phyloP scores from a whole-genome alignment of 2,329 filamentous ascomycete species.

The Neospermospora avenae region DNA sequence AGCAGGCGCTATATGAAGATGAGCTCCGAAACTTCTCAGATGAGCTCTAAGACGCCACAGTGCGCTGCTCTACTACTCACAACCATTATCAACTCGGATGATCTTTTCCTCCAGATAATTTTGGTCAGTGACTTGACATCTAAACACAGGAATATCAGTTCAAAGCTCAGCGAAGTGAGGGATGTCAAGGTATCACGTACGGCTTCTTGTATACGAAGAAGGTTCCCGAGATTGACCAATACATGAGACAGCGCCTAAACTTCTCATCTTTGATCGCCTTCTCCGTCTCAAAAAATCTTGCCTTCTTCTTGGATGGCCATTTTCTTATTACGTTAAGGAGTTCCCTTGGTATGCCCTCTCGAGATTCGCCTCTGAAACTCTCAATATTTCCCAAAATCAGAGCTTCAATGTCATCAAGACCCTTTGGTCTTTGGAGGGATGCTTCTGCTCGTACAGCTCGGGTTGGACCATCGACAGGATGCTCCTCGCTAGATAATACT shows the following conservation, averaged over 20 bases:
- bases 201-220: neutral
- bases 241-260: neutral
- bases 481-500: neutral
- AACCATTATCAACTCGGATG: conserved; percentile 6
- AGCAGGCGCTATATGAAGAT: neutral
- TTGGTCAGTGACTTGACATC: neutral
- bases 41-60: too few relatives aligned
- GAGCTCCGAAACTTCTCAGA: too few relatives aligned
- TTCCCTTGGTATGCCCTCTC: neutral
- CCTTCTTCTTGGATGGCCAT: neutral
- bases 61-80: neutral
- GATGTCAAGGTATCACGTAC: neutral
- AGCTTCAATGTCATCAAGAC: neutral
- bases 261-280: neutral
- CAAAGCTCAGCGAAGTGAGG: neutral
- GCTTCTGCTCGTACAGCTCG: neutral
- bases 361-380: neutral
- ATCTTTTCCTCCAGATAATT: neutral
- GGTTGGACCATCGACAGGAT: neutral
- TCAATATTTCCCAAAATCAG: neutral
- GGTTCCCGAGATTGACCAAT: neutral
- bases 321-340: neutral
- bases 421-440: neutral
- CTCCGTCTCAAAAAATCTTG: neutral
- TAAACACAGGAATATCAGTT: neutral